Base-by-base conservation (phyloP, 139 green algal genomes). In the Coccomyxa sp. region DNA sequence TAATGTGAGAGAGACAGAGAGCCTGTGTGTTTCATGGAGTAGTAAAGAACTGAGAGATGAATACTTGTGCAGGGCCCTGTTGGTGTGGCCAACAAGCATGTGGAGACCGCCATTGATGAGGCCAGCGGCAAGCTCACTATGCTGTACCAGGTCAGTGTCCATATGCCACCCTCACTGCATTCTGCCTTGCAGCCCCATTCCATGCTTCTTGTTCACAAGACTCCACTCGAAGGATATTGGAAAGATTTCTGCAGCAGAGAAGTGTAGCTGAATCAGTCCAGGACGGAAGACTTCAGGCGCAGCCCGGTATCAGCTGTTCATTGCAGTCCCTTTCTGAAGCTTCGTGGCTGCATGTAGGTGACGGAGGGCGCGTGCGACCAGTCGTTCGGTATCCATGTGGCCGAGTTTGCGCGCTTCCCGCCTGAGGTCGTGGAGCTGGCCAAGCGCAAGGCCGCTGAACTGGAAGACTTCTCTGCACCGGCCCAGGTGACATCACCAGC, bases 301-400 rank as follows among this genome's bases (percentile, higher is more conserved):
- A 71, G 63, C 63, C 21, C 38, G 38, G 38, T 71, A 71, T 9
- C 63, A 25, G 63, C 63, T 15, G 63, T 25, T 71, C 63, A 71
- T 21, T 21, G 63, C 4, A 71, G 38, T 51, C 63, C 63, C 10
- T 25, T 9, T 28, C 63, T 71, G 63, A 71, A 71, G 63, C 63
- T 71, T 21, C 9, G 18, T 21, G 18, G 18, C 63, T 25, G 18
- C 63, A 71, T 38, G 71, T 83, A 91, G 86, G 88, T 94, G 18
- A 71, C 86, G 18, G 79, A 93, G 14, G 96, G 96, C 17, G 88
- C 94, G 10, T 98, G 93, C 86, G 95, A 98, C 84, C 90, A 98
- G 88, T 97, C 92, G 13, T 98, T 98, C 82, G 96, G 96, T 45
- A 98, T 99, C 79, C 91, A 98, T 71, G 94, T 98, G 12, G 96